Evolutionary conservation across 257 asterid species (phyloP).

Genomic region (Scutellaria baicalensis): DNA sequence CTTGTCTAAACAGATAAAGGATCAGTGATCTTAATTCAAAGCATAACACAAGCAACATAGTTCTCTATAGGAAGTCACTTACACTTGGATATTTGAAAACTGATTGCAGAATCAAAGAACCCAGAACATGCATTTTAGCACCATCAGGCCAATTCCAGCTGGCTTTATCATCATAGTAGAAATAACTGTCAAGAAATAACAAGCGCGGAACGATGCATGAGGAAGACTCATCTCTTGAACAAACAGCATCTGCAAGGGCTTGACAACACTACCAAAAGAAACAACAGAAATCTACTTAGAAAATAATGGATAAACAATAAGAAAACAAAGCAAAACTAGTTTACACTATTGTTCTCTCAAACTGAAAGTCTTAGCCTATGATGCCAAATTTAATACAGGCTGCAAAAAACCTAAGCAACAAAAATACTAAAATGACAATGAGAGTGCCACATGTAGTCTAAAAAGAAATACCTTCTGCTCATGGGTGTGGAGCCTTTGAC

Average conservation of each 20-base stretch:
- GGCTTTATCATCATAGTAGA: slow-evolving; percentile 44
- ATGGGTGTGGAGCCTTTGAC: slow-evolving; percentile 63
- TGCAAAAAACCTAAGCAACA: not conserved
- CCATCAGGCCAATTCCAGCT: slow-evolving; percentile 85
- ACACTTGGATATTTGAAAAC: slow-evolving; percentile 70
- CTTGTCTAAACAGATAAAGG: not conserved
- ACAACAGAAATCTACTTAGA: slow-evolving; percentile 10
- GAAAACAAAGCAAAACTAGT: not conserved
- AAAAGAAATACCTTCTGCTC: slow-evolving; percentile 46
- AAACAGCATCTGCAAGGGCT: slow-evolving; percentile 78
- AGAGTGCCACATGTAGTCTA: not conserved
- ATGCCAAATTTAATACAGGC: not conserved
- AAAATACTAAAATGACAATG: not conserved
- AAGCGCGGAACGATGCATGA: slow-evolving; percentile 57
- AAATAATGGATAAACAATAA: not conserved
- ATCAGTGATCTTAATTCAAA: not conserved
- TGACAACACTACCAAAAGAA: slow-evolving; percentile 63
- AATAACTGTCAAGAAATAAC: slow-evolving; percentile 68
- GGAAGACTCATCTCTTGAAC: slow-evolving; percentile 48
- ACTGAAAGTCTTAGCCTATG: not conserved
- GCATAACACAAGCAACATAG: not conserved
- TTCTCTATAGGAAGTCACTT: slow-evolving; percentile 25
- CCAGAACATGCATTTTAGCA: slow-evolving; percentile 68
- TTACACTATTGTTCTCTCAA: not conserved
- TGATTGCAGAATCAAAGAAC: slow-evolving; percentile 83